A percentile compares a stretch with the other conserved stretches of the same genome.
Conservation (phyloP, 1,284 basidiomycete species). For the Schizophyllum amplum region DNA sequence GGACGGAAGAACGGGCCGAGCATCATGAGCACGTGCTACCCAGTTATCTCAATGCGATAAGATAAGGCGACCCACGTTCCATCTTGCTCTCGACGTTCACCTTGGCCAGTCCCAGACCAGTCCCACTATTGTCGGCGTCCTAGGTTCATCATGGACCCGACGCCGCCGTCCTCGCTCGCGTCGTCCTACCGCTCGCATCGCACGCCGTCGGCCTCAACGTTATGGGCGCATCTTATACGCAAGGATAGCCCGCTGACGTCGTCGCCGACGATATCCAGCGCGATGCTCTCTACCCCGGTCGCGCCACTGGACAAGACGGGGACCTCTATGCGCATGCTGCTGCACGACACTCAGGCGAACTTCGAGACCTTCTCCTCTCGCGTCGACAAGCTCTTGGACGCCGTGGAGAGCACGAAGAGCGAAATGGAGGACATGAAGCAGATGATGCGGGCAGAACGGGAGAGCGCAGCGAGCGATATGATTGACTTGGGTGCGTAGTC, state of each 20-base stretch:
- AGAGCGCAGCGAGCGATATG: constrained; percentile 34
- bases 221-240: constrained; percentile 44
- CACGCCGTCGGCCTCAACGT: constrained; percentile 10
- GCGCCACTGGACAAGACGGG: constrained; percentile 53
- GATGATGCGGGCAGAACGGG: constrained; percentile 37
- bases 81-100: not conserved
- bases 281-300: constrained; percentile 26
- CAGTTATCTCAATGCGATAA: not conserved
- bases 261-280: constrained; percentile 10
- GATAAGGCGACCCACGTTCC: not conserved
- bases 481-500: constrained; percentile 34
- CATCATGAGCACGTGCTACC: no score
- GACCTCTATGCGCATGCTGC: constrained; percentile 57
- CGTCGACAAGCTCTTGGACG: constrained; percentile 34
- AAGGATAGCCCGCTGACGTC: constrained; percentile 24
- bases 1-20: not conserved
- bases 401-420: constrained; percentile 31
- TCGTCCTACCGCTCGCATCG: not conserved
- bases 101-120: not conserved
- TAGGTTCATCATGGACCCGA: not conserved
- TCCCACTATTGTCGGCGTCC: no score
- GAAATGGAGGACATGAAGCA: constrained; percentile 36
- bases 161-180: not conserved
- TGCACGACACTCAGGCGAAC: constrained; percentile 59
- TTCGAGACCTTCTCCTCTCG: constrained; percentile 51